A percentile compares a stretch with the other conserved stretches of the same genome.
These are phyloP conservation scores for Moniliophthora roreri DNA, from an alignment of 1,284 basidiomycete genomes.

Conservation along the genomic window DNA sequence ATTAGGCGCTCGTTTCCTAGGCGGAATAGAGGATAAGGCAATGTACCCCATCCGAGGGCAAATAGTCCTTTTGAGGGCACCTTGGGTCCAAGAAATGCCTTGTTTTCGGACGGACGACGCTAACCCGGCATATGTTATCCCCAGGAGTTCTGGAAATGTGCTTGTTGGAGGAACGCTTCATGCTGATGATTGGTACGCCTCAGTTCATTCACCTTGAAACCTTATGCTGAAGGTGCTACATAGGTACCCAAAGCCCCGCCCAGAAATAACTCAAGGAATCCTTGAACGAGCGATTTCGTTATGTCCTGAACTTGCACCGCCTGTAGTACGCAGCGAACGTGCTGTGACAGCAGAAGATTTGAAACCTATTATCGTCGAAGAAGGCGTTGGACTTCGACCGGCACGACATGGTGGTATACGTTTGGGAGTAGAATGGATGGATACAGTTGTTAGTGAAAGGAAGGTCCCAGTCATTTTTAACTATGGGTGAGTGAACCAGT, in stretches of 20 bases:
- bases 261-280: conserved; percentile 50
- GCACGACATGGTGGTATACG: conserved; percentile 67
- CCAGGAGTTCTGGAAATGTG: conserved; percentile 65
- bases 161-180: conserved; percentile 22
- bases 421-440: conserved; percentile 59
- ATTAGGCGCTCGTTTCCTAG: conserved; percentile 66
- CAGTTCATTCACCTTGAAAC: not conserved
- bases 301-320: conserved; percentile 56
- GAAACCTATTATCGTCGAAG: conserved; percentile 57
- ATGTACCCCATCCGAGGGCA: conserved; percentile 86
- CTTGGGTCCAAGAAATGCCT: conserved; percentile 66
- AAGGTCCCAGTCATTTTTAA: conserved; percentile 45
- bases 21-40: conserved; percentile 73
- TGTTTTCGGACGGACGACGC: conserved; percentile 53
- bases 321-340: conserved; percentile 36
- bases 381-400: conserved; percentile 75
- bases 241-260: conserved; percentile 52
- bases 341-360: conserved; percentile 55
- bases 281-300: conserved; percentile 47
- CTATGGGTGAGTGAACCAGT: conserved; percentile 47
- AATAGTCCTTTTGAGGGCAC: conserved; percentile 76
- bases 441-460: conserved; percentile 20
- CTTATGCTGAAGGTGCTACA: not conserved
- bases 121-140: conserved; percentile 70
- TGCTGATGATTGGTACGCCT: conserved; percentile 20